phyloP scores from a whole-genome alignment of 768 basidiomycete genomes.

The Boletus subcaerulescens region DNA sequence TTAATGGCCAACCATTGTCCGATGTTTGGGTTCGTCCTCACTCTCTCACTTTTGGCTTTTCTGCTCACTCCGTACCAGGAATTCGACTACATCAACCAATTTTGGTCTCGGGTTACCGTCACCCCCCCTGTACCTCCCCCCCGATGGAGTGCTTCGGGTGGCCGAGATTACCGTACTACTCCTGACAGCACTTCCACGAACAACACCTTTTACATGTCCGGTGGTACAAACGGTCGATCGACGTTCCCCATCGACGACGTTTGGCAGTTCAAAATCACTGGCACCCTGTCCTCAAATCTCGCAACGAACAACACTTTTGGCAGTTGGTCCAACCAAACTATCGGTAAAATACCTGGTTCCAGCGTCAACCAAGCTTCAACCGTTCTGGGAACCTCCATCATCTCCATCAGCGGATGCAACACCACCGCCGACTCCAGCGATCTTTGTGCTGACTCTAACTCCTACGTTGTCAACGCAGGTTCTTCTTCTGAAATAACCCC shows the following conservation, averaged over 20 bases:
- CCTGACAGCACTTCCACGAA: conserved; percentile 40
- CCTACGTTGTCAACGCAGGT: conserved; percentile 47
- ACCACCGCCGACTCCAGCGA: conserved; percentile 36
- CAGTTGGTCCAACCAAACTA: conserved; percentile 55
- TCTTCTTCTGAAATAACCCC: conserved; percentile 37
- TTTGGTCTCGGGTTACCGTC: conserved; percentile 65
- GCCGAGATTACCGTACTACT: conserved; percentile 56
- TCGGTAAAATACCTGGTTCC: conserved; percentile 33
- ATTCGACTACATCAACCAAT: conserved; percentile 71
- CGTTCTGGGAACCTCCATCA: conserved; percentile 49
- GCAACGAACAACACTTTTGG: conserved; percentile 43
- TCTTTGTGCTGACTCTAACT: conserved; percentile 57
- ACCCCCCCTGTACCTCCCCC: conserved; percentile 54
- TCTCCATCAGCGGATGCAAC: conserved; percentile 63
- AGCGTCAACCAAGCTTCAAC: conserved; percentile 54
- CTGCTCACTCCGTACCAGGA: conserved; percentile 45
- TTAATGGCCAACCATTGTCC: conserved; percentile 49
- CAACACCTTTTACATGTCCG: conserved; percentile 71
- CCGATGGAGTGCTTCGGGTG: conserved; percentile 72
- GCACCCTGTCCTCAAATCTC: conserved; percentile 69
- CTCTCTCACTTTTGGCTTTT: neutral
- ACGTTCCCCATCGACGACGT: conserved; percentile 57
- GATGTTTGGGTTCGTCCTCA: conserved; percentile 68
- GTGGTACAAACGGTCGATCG: conserved; percentile 55
- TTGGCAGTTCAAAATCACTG: conserved; percentile 69